phyloP scores from a whole-genome alignment of 345 rosid genomes.

The Populus tremula region DNA sequence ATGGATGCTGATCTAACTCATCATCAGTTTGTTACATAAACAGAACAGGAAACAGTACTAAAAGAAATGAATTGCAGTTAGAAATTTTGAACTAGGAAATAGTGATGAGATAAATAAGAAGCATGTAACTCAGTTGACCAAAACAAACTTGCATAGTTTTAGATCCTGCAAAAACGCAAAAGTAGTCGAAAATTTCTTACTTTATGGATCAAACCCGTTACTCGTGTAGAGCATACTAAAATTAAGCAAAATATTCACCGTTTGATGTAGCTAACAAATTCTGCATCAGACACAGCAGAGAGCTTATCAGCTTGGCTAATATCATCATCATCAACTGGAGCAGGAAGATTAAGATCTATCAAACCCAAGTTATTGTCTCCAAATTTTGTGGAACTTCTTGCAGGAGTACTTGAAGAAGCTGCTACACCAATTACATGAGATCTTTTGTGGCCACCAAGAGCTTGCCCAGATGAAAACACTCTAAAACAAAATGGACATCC shows the following conservation, averaged over 20 bases:
- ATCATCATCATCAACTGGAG: constrained; percentile 70
- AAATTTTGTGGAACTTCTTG: constrained; percentile 23
- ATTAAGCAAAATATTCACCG: constrained; percentile 22
- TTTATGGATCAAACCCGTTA: constrained; percentile 32
- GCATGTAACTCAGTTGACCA: constrained; percentile 8
- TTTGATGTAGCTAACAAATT: constrained; percentile 37
- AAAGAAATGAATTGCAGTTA: constrained; percentile 42
- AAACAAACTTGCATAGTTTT: constrained; percentile 28
- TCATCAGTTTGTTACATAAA: constrained; percentile 37
- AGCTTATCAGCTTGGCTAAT: constrained; percentile 51
- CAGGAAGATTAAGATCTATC: constrained; percentile 94
- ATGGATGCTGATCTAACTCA: constrained; percentile 7
- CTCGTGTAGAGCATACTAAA: constrained; percentile 15
- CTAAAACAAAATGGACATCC: constrained; percentile 81
- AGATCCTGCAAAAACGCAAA: constrained; percentile 40
- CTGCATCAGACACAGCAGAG: constrained; percentile 68
- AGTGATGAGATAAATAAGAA: constrained; percentile 28
- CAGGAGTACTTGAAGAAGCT: constrained; percentile 26
- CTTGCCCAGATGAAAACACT: constrained; percentile 91
- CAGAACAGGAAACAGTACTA: constrained; percentile 22
- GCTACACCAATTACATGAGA: constrained; percentile 55
- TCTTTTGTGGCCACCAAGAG: constrained; percentile 95
- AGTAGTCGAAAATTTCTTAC: constrained; percentile 41
- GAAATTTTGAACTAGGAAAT: constrained; percentile 37
- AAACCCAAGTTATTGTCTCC: constrained; percentile 32